These are phyloP conservation scores for Fraxinus pennsylvanica DNA, from an alignment of 257 asterid genomes.

Conservation along the genomic window DNA sequence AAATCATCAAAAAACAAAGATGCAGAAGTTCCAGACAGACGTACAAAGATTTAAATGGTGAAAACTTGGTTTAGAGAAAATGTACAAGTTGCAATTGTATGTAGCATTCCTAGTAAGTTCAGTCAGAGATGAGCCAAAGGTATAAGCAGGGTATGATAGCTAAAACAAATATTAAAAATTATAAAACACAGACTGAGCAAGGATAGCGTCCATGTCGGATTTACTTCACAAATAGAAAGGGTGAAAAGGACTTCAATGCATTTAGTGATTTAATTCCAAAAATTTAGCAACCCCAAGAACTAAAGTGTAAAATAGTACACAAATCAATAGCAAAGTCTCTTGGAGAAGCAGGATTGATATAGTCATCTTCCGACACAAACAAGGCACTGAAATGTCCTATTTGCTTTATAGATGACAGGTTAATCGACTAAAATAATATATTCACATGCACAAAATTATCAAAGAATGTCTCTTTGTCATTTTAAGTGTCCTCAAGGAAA, in stretches of 20 bases:
- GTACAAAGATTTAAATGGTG: not conserved
- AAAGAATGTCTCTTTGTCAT: not conserved
- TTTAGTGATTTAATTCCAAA: not conserved
- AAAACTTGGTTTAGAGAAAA: too few species aligned
- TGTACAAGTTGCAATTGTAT: too few species aligned
- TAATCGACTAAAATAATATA: not conserved
- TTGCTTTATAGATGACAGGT: constrained; percentile 24
- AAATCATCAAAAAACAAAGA: not conserved
- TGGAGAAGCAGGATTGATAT: constrained; percentile 6
- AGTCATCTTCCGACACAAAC: constrained; percentile 30
- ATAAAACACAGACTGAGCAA: not conserved
- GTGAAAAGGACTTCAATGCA: not conserved
- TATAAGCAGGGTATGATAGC: too few species aligned
- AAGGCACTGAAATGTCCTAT: not conserved
- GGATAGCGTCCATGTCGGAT: not conserved
- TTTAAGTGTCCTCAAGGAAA: not conserved
- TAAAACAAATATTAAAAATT: too few species aligned
- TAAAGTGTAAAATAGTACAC: not conserved
- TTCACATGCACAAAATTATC: too few species aligned
- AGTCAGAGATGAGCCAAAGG: too few species aligned
- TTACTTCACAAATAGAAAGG: not conserved
- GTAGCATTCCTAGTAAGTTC: too few species aligned
- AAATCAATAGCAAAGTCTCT: not conserved
- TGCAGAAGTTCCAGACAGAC: not conserved
- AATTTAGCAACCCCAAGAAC: constrained; percentile 20